These are phyloP conservation scores for Jamesozyma rosinii DNA, from an alignment of 805 yeast species.

Conservation along the genomic window DNA sequence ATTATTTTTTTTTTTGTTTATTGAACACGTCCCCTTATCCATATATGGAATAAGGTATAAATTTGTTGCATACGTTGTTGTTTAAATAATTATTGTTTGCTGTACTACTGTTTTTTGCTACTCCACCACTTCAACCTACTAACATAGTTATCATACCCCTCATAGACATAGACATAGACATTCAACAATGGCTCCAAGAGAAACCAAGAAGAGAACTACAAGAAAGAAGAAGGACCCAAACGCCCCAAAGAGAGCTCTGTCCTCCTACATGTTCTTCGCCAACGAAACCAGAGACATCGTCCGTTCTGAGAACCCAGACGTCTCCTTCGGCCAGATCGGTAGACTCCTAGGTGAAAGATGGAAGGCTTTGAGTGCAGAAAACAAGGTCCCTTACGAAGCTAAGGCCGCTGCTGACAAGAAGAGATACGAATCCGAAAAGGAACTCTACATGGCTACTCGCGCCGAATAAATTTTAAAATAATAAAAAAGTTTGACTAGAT, in stretches of 20 bases:
- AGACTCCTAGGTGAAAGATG: slow-evolving; percentile 91
- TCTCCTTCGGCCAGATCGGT: slow-evolving; percentile 92
- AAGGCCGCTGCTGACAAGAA: slow-evolving; percentile 95
- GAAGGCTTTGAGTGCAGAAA: slow-evolving; percentile 80
- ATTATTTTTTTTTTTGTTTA: too few species aligned
- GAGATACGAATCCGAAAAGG: slow-evolving; percentile 94
- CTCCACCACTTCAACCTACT: too few species aligned
- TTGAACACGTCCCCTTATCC: too few species aligned
- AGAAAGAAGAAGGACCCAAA: slow-evolving; percentile 73
- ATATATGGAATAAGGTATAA: too few species aligned
- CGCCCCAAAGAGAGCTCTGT: slow-evolving; percentile 97
- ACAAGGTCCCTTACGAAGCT: slow-evolving; percentile 81
- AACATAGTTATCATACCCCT: too few species aligned
- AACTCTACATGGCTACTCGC: slow-evolving; percentile 54
- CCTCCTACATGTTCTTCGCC: slow-evolving; percentile 98
- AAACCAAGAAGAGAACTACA: slow-evolving; percentile 32
- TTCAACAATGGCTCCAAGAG: slow-evolving; percentile 6
- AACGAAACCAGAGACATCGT: slow-evolving; percentile 94
- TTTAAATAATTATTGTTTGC: too few species aligned
- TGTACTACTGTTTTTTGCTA: too few species aligned
- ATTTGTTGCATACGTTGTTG: too few species aligned
- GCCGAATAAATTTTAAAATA: slow-evolving; percentile 9
- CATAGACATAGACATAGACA: not conserved
- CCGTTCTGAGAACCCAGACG: slow-evolving; percentile 93
- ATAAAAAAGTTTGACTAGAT: too few species aligned